Conservation (phyloP, 169 alveolate species). For the Cryptosporidium tyzzeri region DNA sequence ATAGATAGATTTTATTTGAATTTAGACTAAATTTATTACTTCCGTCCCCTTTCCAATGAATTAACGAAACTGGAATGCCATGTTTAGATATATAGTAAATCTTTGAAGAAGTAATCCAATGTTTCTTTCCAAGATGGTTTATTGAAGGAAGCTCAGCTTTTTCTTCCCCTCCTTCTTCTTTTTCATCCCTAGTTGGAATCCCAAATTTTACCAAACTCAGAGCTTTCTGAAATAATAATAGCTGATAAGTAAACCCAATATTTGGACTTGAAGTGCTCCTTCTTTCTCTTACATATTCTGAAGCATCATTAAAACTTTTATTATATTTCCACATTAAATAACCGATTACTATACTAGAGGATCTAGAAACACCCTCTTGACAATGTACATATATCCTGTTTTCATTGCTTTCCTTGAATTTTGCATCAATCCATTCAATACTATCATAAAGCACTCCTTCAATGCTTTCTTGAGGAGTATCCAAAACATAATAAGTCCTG, state of each 20-base stretch:
- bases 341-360: constrained; percentile 79
- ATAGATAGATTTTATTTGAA: constrained; percentile 21
- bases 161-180: not conserved
- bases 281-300: constrained; percentile 78
- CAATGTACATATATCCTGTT: constrained; percentile 80
- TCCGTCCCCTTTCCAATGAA: constrained; percentile 62
- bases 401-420: constrained; percentile 39
- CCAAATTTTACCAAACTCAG: not conserved
- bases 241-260: constrained; percentile 77
- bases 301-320: constrained; percentile 76
- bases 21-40: not conserved
- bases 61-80: constrained; percentile 25
- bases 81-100: constrained; percentile 14
- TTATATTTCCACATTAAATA: constrained; percentile 79
- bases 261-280: constrained; percentile 80
- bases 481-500: constrained; percentile 77
- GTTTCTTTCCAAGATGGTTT: constrained; percentile 4
- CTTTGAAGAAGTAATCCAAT: constrained; percentile 21
- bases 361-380: constrained; percentile 79
- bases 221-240: constrained; percentile 60
- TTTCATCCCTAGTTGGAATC: not conserved
- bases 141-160: not conserved
- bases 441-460: constrained; percentile 76
- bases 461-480: constrained; percentile 77
- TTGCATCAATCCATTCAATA: constrained; percentile 59